phyloP scores from a whole-genome alignment of 169 alveolate genomes.

The Cryptosporidium muris region DNA sequence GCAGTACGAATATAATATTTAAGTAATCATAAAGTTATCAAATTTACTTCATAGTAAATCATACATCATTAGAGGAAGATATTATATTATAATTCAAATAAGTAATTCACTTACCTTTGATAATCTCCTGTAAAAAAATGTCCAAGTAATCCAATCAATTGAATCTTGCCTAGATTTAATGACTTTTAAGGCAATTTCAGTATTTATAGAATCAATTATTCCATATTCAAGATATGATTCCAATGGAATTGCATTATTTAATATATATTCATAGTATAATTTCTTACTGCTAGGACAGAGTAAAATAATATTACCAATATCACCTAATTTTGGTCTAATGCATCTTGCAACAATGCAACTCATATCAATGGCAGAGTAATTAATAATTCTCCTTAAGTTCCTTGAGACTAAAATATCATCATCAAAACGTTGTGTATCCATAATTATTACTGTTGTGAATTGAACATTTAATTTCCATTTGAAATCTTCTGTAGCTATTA shows the following conservation, averaged over 20 bases:
- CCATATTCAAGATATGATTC: conserved; percentile 95
- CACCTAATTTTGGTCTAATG: not conserved
- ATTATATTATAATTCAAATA: not conserved
- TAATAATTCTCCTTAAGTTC: conserved; percentile 24
- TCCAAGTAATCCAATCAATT: conserved; percentile 99
- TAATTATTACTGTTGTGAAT: conserved; percentile 78
- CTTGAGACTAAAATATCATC: conserved; percentile 5
- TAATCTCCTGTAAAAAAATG: conserved; percentile 97
- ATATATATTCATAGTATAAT: conserved; percentile 94
- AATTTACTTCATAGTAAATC: conserved; percentile 1
- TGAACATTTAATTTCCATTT: conserved; percentile 64
- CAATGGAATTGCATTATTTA: conserved; percentile 96
- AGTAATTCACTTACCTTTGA: conserved; percentile 77
- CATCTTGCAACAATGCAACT: conserved; percentile 40
- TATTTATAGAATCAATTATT: conserved; percentile 94
- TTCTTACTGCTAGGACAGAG: conserved; percentile 91
- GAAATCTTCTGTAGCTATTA: conserved; percentile 56
- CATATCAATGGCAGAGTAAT: conserved; percentile 40
- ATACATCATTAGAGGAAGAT: not conserved
- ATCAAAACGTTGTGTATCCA: conserved; percentile 78
- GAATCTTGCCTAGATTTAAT: conserved; percentile 96
- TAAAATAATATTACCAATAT: conserved; percentile 74
- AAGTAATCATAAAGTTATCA: not conserved
- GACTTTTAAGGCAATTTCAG: conserved; percentile 96
- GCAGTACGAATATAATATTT: conserved; percentile 64